Evolutionary conservation across 225 moss, liverwort and hornwort species (phyloP).

Genomic region (Bryoerythrophyllum caledonicum): DNA sequence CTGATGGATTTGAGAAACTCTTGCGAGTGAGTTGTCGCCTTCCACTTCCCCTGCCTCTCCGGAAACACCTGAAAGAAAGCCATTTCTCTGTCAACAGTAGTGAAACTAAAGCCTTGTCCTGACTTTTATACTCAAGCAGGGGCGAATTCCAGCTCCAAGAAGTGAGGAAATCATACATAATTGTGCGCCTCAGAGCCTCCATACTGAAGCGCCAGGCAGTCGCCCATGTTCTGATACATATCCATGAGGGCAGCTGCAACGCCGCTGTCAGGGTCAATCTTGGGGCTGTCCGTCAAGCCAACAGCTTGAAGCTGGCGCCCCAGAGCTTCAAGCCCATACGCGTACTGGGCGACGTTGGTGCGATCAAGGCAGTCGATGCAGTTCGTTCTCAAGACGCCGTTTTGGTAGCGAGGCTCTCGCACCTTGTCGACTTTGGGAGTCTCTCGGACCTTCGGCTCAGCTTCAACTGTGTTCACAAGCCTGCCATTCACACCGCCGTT

Average conservation of each 20-base stretch:
- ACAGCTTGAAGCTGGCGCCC: constrained; percentile 91
- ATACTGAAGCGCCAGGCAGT: constrained; percentile 90
- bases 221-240: constrained; percentile 95
- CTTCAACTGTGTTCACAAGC: constrained; percentile 43
- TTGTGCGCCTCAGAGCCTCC: constrained; percentile 97
- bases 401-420: constrained; percentile 80
- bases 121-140: not conserved
- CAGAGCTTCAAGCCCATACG: constrained; percentile 88
- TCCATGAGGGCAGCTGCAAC: constrained; percentile 78
- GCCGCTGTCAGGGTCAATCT: constrained; percentile 73
- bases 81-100: not conserved
- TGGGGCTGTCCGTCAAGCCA: constrained; percentile 66
- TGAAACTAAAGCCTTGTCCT: not conserved
- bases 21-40: constrained; percentile 92
- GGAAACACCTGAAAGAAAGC: constrained; percentile 71
- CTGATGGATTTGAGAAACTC: constrained; percentile 92
- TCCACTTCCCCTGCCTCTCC: constrained; percentile 97
- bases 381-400: constrained; percentile 86
- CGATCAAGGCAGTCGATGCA: constrained; percentile 99
- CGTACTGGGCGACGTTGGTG: constrained; percentile 94
- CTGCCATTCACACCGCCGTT: constrained; percentile 32
- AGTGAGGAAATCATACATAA: constrained; percentile 54
- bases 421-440: constrained; percentile 45
- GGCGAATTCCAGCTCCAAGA: too few species aligned
- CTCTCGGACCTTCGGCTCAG: constrained; percentile 40